Evolutionary conservation across 2,329 filamentous ascomycete species (phyloP).

Genomic region (Fusarium palustre): DNA sequence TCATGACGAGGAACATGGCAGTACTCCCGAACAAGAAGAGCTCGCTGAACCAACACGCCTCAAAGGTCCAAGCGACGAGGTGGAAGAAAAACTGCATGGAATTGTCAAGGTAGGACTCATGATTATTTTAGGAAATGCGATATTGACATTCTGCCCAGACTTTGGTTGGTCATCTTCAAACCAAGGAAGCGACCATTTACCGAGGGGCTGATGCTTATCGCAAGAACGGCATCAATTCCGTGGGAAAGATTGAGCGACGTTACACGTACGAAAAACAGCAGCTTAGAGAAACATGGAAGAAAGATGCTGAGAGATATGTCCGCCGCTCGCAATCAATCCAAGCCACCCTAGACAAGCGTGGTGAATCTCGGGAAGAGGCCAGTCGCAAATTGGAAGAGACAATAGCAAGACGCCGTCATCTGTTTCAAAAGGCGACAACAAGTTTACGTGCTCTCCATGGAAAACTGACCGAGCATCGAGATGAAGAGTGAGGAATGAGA

Average conservation of each 20-base stretch:
- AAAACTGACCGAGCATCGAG: conserved; percentile 22
- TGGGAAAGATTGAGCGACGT: conserved; percentile 41
- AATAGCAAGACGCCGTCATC: conserved; percentile 19
- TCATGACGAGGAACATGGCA: not conserved
- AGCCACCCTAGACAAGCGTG: conserved; percentile 15
- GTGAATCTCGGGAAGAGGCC: conserved; percentile 3
- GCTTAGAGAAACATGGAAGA: conserved; percentile 31
- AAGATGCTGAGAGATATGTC: conserved; percentile 38
- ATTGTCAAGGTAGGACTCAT: conserved; percentile 44
- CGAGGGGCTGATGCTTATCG: conserved; percentile 41
- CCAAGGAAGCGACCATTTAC: conserved; percentile 39
- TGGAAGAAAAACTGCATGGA: conserved; percentile 37
- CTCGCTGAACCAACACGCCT: not conserved
- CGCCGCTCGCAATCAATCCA: conserved; percentile 14
- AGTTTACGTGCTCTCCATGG: conserved; percentile 42
- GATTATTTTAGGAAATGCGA: not conserved
- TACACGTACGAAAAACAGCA: conserved; percentile 36
- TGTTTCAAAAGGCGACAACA: conserved; percentile 36
- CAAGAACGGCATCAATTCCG: conserved; percentile 33
- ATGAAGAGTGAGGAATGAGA: conserved; percentile 8
- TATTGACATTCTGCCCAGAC: conserved; percentile 39
- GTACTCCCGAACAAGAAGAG: not conserved
- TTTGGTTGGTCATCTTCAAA: conserved; percentile 41
- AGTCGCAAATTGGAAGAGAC: conserved; percentile 28
- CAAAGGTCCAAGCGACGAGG: conserved; percentile 11